phyloP scores from a whole-genome alignment of 2,329 filamentous ascomycete species.

The Triangularia setosa region DNA sequence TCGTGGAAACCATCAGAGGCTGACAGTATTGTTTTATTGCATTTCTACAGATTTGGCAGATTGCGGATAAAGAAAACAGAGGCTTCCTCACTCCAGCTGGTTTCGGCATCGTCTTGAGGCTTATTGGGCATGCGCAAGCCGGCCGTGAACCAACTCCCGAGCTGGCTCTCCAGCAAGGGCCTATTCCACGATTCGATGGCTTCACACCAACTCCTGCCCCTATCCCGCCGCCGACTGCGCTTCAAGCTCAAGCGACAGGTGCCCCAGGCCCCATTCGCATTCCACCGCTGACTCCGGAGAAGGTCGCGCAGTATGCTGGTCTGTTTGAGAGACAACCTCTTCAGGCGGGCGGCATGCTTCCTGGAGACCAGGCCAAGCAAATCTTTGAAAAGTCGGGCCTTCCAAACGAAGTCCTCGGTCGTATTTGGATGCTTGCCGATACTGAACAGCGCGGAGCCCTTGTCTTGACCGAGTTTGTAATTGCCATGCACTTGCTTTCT shows the following conservation, averaged over 20 bases:
- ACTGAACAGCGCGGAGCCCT: constrained; percentile 87
- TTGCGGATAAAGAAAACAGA: constrained; percentile 94
- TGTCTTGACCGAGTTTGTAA: constrained; percentile 87
- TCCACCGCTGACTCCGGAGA: constrained; percentile 81
- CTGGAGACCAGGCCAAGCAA: constrained; percentile 81
- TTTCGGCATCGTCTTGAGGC: constrained; percentile 86
- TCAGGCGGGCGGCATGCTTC: constrained; percentile 66
- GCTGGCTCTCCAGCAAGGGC: constrained; percentile 77
- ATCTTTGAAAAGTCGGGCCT: constrained; percentile 93
- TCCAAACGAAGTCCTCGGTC: constrained; percentile 85
- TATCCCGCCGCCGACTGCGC: constrained; percentile 41
- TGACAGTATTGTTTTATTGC: constrained; percentile 22
- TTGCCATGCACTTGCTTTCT: constrained; percentile 95
- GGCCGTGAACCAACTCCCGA: constrained; percentile 77
- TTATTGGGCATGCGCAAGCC: constrained; percentile 94
- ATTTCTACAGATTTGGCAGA: constrained; percentile 86
- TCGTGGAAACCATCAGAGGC: constrained; percentile 7
- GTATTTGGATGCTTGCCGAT: constrained; percentile 93
- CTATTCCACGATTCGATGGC: constrained; percentile 90
- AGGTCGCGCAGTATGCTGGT: constrained; percentile 82
- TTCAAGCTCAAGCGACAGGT: constrained; percentile 56
- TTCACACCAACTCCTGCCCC: constrained; percentile 42
- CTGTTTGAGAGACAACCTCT: constrained; percentile 87
- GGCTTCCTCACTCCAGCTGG: constrained; percentile 88
- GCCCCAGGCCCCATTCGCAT: constrained; percentile 67